Evolutionary conservation across 805 yeast genomes (phyloP), one percentile per base, ranked within the genome.

Genomic region (Scheffersomyces lignosus): DNA sequence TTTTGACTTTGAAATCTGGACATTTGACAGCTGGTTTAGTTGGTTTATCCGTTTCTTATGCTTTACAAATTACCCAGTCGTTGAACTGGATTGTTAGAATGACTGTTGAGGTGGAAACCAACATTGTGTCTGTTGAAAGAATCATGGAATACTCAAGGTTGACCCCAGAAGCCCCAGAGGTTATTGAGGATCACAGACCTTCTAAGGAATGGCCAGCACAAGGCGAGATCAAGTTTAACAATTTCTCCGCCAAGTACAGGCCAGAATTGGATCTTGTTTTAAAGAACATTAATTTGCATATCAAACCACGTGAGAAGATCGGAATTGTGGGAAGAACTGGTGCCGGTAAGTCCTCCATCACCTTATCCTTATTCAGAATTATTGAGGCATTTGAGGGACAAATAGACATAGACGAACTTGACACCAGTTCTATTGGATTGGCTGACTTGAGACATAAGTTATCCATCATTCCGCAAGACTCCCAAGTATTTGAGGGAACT

Each of bases 71-170:
- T 43, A 93, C 99, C 0, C 96, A 89, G 63, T 77, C 96, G 0
- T 75, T 93, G 63, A 91, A 89, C 62, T 91, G 97, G 97, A 88
- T 93, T 63, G 98, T 93, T 20, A 78, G 99, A 66, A 91, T 90
- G 98, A 87, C 97, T 0, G 99, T 93, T 29, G 99, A 93, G 52
- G 96, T 93, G 31, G 99, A 93, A 63, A 89, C 97, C 9, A 91
- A 89, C 62, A 90, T 93, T 66, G 99, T 93, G 26, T 86, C 96
- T 14, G 96, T 95, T 30, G 99, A 91, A 69, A 81, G 99, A 66
- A 81, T 91, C 36, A 73, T 87, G 62, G 99, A 91, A 60, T 91
- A 90, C 60, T 78, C 95, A 25, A 61, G 66, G n/a, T 69, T 93
- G 43, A 66, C 67, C 26, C 71, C 89, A n/a, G 99, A 93, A 67